These are phyloP conservation scores for Coprinopsis cinerea DNA, from an alignment of 768 basidiomycete genomes.

Conservation along the genomic window DNA sequence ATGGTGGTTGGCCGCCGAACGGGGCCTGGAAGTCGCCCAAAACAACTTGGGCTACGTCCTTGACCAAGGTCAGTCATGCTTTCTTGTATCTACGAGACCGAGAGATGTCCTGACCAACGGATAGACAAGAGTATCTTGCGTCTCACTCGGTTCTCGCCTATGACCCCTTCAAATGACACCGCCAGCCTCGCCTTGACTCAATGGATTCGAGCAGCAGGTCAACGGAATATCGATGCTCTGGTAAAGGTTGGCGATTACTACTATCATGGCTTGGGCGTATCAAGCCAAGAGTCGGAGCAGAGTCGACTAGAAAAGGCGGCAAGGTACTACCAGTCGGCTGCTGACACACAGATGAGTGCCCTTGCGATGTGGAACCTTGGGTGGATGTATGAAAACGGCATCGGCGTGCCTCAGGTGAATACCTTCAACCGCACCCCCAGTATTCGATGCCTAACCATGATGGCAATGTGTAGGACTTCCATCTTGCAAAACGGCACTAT, in stretches of 20 bases:
- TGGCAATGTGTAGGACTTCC: conserved; percentile 64
- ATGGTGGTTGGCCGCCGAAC: conserved; percentile 94
- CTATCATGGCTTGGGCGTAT: conserved; percentile 82
- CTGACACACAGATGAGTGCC: conserved; percentile 87
- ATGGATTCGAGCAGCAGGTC: conserved; percentile 92
- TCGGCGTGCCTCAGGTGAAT: conserved; percentile 79
- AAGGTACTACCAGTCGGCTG: conserved; percentile 90
- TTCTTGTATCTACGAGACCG: background rate
- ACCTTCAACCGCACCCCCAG: background rate
- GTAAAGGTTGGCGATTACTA: conserved; percentile 99
- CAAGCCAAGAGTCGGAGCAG: conserved; percentile 53
- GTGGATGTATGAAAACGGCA: conserved; percentile 98
- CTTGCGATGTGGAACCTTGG: conserved; percentile 98
- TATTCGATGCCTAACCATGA: background rate
- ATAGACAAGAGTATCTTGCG: conserved; percentile 68
- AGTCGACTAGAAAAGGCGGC: conserved; percentile 84
- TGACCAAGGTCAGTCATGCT: conserved; percentile 67
- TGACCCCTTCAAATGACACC: conserved; percentile 74
- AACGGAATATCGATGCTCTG: conserved; percentile 92
- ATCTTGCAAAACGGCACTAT: conserved; percentile 94
- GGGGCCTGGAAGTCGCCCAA: conserved; percentile 88
- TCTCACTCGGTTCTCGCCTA: conserved; percentile 61
- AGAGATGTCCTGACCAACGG: background rate
- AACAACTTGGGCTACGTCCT: conserved; percentile 91
- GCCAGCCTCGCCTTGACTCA: conserved; percentile 82